Conservation (phyloP, 1,139 yeast species). For the Kodamaea ohmeri region DNA sequence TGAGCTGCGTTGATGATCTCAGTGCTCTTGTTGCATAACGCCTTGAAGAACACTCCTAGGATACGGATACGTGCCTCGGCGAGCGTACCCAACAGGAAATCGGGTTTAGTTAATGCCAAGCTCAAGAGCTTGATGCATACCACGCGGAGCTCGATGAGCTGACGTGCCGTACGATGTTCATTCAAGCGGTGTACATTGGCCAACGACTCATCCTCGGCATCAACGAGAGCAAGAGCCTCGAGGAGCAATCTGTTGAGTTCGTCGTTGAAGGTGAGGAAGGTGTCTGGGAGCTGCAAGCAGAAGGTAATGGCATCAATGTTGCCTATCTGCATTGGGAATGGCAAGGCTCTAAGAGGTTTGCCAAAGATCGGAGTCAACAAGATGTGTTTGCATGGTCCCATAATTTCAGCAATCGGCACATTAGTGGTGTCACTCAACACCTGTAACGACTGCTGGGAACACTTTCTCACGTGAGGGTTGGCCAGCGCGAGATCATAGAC, state of each 20-base stretch:
- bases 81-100: slow-evolving; percentile 71
- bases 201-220: slow-evolving; percentile 94
- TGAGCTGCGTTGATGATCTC: slow-evolving; percentile 94
- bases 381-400: slow-evolving; percentile 79
- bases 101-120: slow-evolving; percentile 78
- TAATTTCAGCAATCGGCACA: slow-evolving; percentile 68
- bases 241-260: slow-evolving; percentile 79
- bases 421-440: slow-evolving; percentile 68
- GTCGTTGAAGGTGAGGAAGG: slow-evolving; percentile 83
- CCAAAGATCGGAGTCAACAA: slow-evolving; percentile 92
- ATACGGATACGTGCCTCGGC: slow-evolving; percentile 83
- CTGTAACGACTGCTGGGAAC: slow-evolving; percentile 70
- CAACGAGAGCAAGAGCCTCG: slow-evolving; percentile 92
- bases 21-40: slow-evolving; percentile 79
- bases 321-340: slow-evolving; percentile 98
- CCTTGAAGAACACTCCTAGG: slow-evolving; percentile 90
- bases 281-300: slow-evolving; percentile 75
- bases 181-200: slow-evolving; percentile 82
- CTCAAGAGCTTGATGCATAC: slow-evolving; percentile 85
- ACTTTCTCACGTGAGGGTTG: slow-evolving; percentile 74
- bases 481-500: slow-evolving; percentile 93
- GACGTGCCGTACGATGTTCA: slow-evolving; percentile 86
- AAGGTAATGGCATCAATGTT: slow-evolving; percentile 94
- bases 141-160: slow-evolving; percentile 78
- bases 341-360: slow-evolving; percentile 92